Evolutionary conservation across 345 rosid genomes (phyloP), one percentile per base, ranked within the genome.

Genomic region (Populus alba): DNA sequence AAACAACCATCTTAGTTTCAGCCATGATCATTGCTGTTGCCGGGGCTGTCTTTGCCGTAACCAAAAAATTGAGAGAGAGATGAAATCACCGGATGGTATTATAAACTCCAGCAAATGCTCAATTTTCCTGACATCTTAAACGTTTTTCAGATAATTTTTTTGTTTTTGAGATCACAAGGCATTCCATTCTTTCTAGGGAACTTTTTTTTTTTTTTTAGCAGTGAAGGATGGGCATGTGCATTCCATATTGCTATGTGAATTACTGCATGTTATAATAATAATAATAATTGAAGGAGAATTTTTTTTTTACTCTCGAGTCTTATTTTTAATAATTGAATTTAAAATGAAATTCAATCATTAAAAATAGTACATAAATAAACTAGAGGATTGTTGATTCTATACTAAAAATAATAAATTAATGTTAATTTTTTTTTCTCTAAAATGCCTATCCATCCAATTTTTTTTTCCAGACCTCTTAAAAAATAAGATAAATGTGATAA

Each of bases 61-160:
- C 80, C 81, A 82, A 68, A 41, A 85, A 85, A 70, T 71, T 82
- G 83, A 80, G 75, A 75, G 78, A 85, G 74, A 79, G 66, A 68
- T 71, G 53, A 78, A 35, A 23, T 18, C 12, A 22, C 35, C 33
- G 2, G 41, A 4, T 62, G 59, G 15, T 15, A 22, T 43, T 62
- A 10, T 41, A 18, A 22, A 12, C 13, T 45, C 59, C 29, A 10
- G 4, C 49, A 18, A 22, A 31, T 27, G 27, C 20, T 38, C 41
- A 20, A 38, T 18, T 38, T 38, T 29, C 69, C 11, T 4, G 7
- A 11, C 20, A 29, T 29, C 31, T 29, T 1, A 29, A 29, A 29
- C 9, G 51, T 67, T 76, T 76, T 25, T 8, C 8, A 29, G 31
- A 29, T n/a, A n/a, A n/a, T 29, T 29, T 22, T 16, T 17, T 53